phyloP scores from a whole-genome alignment of 1,284 basidiomycete genomes.

The Papiliotrema nemorosa region DNA sequence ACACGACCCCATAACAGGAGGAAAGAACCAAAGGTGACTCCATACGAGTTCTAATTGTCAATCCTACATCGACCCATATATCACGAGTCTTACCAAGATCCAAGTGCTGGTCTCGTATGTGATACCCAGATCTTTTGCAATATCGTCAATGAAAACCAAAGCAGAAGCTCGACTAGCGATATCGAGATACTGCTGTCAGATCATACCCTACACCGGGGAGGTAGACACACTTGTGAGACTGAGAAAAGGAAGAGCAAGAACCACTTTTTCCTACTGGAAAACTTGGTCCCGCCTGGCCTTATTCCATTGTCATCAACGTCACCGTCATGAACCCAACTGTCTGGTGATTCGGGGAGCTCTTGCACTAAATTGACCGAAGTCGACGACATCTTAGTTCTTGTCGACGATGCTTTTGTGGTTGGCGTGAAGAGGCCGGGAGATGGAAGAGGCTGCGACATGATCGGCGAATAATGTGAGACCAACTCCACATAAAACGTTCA shows the following conservation, averaged over 20 bases:
- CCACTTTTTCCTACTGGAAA: slow-evolving; percentile 26
- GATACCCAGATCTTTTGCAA: slow-evolving; percentile 3
- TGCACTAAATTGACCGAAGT: no score
- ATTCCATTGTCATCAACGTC: no score
- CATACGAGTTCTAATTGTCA: slow-evolving; percentile 22
- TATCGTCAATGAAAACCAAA: not conserved
- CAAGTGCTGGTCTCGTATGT: not conserved
- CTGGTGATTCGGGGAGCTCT: no score
- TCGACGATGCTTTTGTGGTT: no score
- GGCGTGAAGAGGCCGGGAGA: no score
- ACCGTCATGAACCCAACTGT: no score
- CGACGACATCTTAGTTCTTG: no score
- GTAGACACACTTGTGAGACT: slow-evolving; percentile 7
- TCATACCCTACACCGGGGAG: not conserved
- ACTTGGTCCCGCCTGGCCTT: slow-evolving; percentile 8
- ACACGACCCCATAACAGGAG: slow-evolving; percentile 35
- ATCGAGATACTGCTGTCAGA: slow-evolving; percentile 5
- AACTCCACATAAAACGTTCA: no score
- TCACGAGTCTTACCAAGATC: slow-evolving; percentile 7
- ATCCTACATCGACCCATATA: no score
- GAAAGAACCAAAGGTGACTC: slow-evolving; percentile 30
- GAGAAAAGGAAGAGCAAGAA: slow-evolving; percentile 24
- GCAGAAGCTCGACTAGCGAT: slow-evolving; percentile 3
- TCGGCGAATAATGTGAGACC: no score
- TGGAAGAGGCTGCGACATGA: no score